These are phyloP conservation scores for Telopea speciosissima DNA, from an alignment of 177 flowering plant species.

Conservation along the genomic window DNA sequence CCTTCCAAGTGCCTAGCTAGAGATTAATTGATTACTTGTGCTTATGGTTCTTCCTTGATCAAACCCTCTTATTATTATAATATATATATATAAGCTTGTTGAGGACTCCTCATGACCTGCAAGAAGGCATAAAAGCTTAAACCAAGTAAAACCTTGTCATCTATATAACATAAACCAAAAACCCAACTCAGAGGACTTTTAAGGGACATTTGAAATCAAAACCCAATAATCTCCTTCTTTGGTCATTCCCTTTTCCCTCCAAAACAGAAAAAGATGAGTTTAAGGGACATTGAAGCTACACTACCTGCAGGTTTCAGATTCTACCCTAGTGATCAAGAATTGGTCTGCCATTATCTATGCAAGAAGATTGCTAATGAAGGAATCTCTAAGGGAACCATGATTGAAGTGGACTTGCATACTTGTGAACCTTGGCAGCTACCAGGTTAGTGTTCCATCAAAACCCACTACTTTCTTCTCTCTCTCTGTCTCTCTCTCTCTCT, in stretches of 20 bases:
- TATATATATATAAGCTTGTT: too few species aligned
- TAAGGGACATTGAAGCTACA: constrained; percentile 73
- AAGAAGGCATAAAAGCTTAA: too few species aligned
- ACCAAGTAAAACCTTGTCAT: not conserved
- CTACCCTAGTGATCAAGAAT: constrained; percentile 86
- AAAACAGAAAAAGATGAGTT: constrained; percentile 41
- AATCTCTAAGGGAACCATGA: constrained; percentile 50
- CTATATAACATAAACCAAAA: constrained; percentile 11
- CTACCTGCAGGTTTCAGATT: constrained; percentile 95
- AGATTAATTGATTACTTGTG: constrained; percentile 34
- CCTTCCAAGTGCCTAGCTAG: not conserved
- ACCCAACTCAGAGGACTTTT: not conserved
- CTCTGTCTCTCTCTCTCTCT: not conserved
- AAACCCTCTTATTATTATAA: constrained; percentile 18
- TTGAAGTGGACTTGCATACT: constrained; percentile 83
- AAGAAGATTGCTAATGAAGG: constrained; percentile 65
- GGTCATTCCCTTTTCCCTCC: not conserved
- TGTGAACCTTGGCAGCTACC: constrained; percentile 99
- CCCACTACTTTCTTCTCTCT: too few species aligned
- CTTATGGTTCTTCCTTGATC: constrained; percentile 33
- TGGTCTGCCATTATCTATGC: constrained; percentile 84
- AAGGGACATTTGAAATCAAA: not conserved
- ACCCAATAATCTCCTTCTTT: not conserved
- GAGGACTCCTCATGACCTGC: too few species aligned
- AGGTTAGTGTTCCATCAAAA: too few species aligned